Evolutionary conservation across 208 protist species (phyloP).

Genomic region (Trypanosomatidae sp.): DNA sequence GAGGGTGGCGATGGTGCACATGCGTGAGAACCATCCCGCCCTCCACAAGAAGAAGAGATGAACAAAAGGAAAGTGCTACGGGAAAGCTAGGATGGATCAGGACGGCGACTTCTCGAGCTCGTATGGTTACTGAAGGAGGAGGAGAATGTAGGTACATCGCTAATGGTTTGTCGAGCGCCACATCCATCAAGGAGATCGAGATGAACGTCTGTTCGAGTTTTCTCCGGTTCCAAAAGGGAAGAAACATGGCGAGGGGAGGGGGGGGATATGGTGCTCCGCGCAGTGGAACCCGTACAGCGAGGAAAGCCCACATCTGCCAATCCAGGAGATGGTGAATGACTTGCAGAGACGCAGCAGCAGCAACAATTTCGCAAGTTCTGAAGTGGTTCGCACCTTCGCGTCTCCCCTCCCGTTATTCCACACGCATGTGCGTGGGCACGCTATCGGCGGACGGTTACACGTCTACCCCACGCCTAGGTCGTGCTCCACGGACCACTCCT

Average conservation of each 20-base stretch:
- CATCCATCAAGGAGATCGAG: neutral
- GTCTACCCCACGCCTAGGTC: slow-evolving; percentile 55
- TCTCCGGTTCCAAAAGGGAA: no score
- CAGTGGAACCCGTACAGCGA: neutral
- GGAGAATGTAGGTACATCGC: neutral
- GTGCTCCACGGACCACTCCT: slow-evolving; percentile 77
- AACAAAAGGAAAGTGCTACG: neutral
- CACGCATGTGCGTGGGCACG: neutral
- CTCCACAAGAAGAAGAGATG: no score
- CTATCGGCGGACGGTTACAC: neutral
- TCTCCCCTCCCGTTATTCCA: neutral
- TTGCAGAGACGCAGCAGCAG: neutral
- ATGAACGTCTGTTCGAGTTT: neutral
- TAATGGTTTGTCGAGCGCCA: neutral
- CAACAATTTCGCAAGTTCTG: neutral
- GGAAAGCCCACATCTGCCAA: neutral
- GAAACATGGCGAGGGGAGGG: neutral
- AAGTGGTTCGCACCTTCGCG: neutral
- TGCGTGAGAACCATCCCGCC: neutral
- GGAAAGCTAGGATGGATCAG: no score
- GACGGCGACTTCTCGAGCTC: neutral
- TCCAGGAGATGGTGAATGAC: neutral
- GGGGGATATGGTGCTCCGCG: neutral
- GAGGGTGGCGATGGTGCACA: neutral
- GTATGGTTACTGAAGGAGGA: neutral